Evolutionary conservation across 768 basidiomycete genomes (phyloP), one percentile per base, ranked within the genome.

Genomic region (Leccinum subgranulosum): DNA sequence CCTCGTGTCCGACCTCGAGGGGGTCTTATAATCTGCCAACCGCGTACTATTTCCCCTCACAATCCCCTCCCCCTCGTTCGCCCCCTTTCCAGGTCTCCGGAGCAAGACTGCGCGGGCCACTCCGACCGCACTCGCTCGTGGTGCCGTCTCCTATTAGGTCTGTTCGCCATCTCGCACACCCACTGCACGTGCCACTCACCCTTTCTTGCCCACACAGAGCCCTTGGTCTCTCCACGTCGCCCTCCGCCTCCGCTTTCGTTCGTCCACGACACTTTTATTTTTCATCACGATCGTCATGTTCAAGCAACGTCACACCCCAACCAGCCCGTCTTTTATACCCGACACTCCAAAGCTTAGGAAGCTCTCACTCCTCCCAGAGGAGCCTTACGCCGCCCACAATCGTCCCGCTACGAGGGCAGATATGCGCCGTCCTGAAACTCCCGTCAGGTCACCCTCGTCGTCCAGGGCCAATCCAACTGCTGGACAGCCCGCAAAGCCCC

Each of bases 1-100:
- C 69, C 69, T 70, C 69, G 63, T 70, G 69, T 55, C 49, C 0
- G 2, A 62, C 70, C 69, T 69, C 66, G 60, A 67, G 69, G 66
- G 23, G 6, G 19, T 46, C 56, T 58, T 66, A 69, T 61, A 66
- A 27, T 55, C 49, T 54, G 46, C n/a, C n/a, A n/a, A 41, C 61
- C 46, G 55, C 47, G 27, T 23, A 23, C 23, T 23, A 53, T 28
- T 7, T 5, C 49, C 36, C 14, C 27, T 21, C 31, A 33, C 31
- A 33, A 36, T 17, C 47, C 19, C 5, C 58, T 54, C 31, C 29
- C 15, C 43, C 54, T 63, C 49, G 52, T 63, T 62, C 64, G 59
- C 60, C 19, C 56, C 50, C 55, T 50, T 59, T 52, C 36, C 52
- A 62, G 59, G 64, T 49, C 60, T 49, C 50, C 47, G 57, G 59